Evolutionary conservation across 805 yeast genomes (phyloP).

Genomic region (Lipomyces starkeyi): DNA sequence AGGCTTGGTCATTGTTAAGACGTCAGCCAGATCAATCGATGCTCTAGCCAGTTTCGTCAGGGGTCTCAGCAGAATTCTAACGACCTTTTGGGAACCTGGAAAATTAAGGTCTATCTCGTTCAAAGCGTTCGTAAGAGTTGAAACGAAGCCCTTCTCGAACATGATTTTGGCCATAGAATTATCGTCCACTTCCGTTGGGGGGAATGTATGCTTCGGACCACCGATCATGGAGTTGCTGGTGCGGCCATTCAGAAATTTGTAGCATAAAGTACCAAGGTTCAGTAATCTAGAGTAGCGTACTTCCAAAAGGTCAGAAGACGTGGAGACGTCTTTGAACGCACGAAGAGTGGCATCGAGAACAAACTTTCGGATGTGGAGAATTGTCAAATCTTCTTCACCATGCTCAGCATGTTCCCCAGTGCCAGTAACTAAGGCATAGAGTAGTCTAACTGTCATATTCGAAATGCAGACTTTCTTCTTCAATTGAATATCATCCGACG

Average conservation of each 20-base stretch:
- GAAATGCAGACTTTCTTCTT: constrained; percentile 62
- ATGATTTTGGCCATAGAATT: constrained; percentile 68
- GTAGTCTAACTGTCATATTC: constrained; percentile 63
- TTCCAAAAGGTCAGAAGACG: constrained; percentile 49
- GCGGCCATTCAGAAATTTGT: constrained; percentile 43
- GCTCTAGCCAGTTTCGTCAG: constrained; percentile 53
- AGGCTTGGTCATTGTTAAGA: constrained; percentile 48
- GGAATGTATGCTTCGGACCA: constrained; percentile 16
- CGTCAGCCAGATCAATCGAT: constrained; percentile 51
- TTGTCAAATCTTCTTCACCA: constrained; percentile 62
- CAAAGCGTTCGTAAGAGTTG: constrained; percentile 61
- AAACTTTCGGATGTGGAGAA: constrained; percentile 74
- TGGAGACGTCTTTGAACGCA: constrained; percentile 60
- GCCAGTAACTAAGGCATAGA: constrained; percentile 68
- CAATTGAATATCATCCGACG: constrained; percentile 42
- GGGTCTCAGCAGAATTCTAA: constrained; percentile 61
- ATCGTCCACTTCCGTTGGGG: constrained; percentile 52
- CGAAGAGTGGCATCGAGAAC: constrained; percentile 71
- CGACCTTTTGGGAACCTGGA: constrained; percentile 65
- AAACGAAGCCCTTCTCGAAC: constrained; percentile 63
- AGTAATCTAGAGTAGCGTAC: constrained; percentile 60
- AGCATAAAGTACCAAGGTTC: constrained; percentile 58
- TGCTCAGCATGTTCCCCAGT: constrained; percentile 53
- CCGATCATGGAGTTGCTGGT: constrained; percentile 8
- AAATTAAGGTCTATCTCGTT: constrained; percentile 74